phyloP scores from a whole-genome alignment of 164 flowering plant species.

The Kalanchoe fedtschenkoi region DNA sequence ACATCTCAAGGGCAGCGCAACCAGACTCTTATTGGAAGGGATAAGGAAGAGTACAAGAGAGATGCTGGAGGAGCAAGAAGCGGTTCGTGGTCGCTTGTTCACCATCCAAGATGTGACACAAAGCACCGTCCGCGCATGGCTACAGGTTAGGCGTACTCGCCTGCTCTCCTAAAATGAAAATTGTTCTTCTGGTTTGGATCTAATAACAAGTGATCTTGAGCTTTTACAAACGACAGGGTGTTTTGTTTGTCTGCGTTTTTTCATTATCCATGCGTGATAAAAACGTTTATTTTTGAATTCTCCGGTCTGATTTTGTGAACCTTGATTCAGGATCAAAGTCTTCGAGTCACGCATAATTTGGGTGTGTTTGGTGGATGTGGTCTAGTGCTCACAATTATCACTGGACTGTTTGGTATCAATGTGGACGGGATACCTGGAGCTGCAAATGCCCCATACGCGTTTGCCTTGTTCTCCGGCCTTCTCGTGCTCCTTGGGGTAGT shows the following conservation, averaged over 20 bases:
- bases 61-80: slow-evolving; percentile 99
- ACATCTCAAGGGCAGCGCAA: slow-evolving; percentile 51
- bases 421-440: slow-evolving; percentile 95
- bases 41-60: slow-evolving; percentile 75
- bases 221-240: too few relatives aligned
- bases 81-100: slow-evolving; percentile 88
- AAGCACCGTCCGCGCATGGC: slow-evolving; percentile 86
- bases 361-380: slow-evolving; percentile 91
- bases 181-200: too few relatives aligned
- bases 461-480: slow-evolving; percentile 56
- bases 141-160: slow-evolving; percentile 53
- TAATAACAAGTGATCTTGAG: too few relatives aligned
- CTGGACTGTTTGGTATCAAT: slow-evolving; percentile 90
- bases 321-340: slow-evolving; percentile 66
- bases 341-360: slow-evolving; percentile 75
- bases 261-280: too few relatives aligned
- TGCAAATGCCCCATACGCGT: slow-evolving; percentile 64
- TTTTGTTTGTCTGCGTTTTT: too few relatives aligned
- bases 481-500: slow-evolving; percentile 45
- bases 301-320: not conserved
- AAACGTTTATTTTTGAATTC: too few relatives aligned
- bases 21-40: slow-evolving; percentile 52
- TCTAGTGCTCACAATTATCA: slow-evolving; percentile 72
- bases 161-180: not conserved
- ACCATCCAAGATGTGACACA: slow-evolving; percentile 98